phyloP scores from a whole-genome alignment of 1,139 yeast species.

The Yamadazyma siamensis region DNA sequence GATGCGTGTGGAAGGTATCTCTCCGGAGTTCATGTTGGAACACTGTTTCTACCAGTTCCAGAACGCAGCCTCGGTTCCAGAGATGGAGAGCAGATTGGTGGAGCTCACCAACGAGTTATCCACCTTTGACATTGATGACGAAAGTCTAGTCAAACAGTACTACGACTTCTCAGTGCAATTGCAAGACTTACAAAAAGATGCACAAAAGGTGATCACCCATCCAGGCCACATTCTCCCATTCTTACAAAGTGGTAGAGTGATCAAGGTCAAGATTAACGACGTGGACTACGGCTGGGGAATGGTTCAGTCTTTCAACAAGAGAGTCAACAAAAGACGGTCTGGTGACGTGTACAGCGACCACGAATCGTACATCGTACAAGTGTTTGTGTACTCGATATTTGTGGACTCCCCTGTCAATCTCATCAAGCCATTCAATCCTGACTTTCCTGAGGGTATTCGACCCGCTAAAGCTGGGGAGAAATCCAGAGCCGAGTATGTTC shows the following conservation, averaged over 20 bases:
- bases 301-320: slow-evolving; percentile 71
- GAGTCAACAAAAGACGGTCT: slow-evolving; percentile 58
- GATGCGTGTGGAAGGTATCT: slow-evolving; percentile 95
- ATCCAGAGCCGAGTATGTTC: slow-evolving; percentile 73
- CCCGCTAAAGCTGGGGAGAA: slow-evolving; percentile 75
- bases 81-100: slow-evolving; percentile 62
- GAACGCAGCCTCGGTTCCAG: slow-evolving; percentile 85
- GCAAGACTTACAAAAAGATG: slow-evolving; percentile 68
- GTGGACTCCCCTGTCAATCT: slow-evolving; percentile 71
- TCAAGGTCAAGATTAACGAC: slow-evolving; percentile 58
- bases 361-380: slow-evolving; percentile 84
- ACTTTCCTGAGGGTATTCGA: slow-evolving; percentile 81
- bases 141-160: slow-evolving; percentile 70
- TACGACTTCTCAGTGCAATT: slow-evolving; percentile 77
- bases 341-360: slow-evolving; percentile 63
- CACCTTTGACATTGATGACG: slow-evolving; percentile 64
- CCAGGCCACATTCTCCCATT: slow-evolving; percentile 85
- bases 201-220: slow-evolving; percentile 81
- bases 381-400: slow-evolving; percentile 76
- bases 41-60: slow-evolving; percentile 94
- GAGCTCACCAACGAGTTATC: slow-evolving; percentile 50
- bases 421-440: slow-evolving; percentile 70
- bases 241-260: slow-evolving; percentile 83
- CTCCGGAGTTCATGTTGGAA: slow-evolving; percentile 96
- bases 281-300: slow-evolving; percentile 93